A percentile compares a stretch with the other conserved stretches of the same genome.
Conservation (phyloP, 2,329 filamentous ascomycete genomes). For the Cladosporium sp. region DNA sequence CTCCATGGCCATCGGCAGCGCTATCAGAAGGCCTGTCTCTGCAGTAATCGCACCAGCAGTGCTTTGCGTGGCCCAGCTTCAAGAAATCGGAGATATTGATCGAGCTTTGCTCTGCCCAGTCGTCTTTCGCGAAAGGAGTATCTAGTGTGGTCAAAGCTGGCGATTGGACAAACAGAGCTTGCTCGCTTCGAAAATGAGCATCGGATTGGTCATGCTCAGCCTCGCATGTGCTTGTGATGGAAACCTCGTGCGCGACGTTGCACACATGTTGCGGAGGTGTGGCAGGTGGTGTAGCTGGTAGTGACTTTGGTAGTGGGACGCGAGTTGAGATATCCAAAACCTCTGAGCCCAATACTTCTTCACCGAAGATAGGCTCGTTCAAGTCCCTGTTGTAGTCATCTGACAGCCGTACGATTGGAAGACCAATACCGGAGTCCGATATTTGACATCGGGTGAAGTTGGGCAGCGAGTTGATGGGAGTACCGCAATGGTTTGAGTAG, state of each 20-base stretch:
- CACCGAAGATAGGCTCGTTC: conserved; percentile 20
- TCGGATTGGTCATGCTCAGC: conserved; percentile 15
- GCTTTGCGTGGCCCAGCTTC: conserved; percentile 24
- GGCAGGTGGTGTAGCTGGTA: neutral
- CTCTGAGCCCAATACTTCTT: neutral
- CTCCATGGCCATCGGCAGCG: neutral
- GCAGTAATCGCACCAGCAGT: conserved; percentile 23
- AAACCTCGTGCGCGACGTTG: conserved; percentile 2
- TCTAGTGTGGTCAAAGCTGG: conserved; percentile 9
- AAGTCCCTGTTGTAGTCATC: conserved; percentile 10
- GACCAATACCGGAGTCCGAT: conserved; percentile 16
- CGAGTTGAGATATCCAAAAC: neutral
- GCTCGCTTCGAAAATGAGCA: conserved; percentile 24
- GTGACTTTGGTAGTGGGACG: neutral
- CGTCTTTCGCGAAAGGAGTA: neutral
- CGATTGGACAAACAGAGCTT: conserved; percentile 20
- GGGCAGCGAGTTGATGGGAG: neutral
- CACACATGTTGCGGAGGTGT: neutral
- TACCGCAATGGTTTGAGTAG: conserved; percentile 17
- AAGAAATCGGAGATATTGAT: conserved; percentile 24
- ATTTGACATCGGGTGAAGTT: conserved; percentile 9
- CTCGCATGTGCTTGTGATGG: conserved; percentile 7
- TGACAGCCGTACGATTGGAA: conserved; percentile 14
- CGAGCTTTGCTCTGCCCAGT: conserved; percentile 3
- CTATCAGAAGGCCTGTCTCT: neutral